Conservation (phyloP, 2,329 filamentous ascomycete genomes). For the Phoma herbarum region DNA sequence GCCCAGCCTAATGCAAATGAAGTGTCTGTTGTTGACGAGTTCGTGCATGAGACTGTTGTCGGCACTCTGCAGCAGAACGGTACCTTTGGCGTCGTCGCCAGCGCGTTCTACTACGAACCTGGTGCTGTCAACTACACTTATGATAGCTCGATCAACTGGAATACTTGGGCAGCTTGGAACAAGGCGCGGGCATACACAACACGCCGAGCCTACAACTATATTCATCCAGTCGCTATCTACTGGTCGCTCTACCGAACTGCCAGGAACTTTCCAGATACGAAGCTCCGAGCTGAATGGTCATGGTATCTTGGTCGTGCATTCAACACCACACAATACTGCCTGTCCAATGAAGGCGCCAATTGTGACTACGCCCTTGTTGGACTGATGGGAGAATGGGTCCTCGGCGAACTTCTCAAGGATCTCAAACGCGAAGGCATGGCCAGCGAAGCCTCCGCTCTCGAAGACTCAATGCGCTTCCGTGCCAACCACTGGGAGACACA, state of each 20-base stretch:
- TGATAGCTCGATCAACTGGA: slow-evolving; percentile 57
- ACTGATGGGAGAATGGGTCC: slow-evolving; percentile 68
- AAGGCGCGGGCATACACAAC: slow-evolving; percentile 56
- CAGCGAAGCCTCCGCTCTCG: slow-evolving; percentile 53
- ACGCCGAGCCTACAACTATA: slow-evolving; percentile 67
- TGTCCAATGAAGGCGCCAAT: slow-evolving; percentile 49
- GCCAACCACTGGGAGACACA: slow-evolving; percentile 61
- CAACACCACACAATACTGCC: slow-evolving; percentile 55
- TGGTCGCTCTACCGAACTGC: slow-evolving; percentile 67
- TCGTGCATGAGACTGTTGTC: slow-evolving; percentile 62
- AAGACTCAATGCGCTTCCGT: slow-evolving; percentile 59
- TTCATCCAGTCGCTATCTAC: slow-evolving; percentile 65
- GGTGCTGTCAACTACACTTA: slow-evolving; percentile 57
- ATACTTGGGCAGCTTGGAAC: slow-evolving; percentile 63
- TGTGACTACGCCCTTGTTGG: slow-evolving; percentile 58
- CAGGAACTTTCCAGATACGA: slow-evolving; percentile 57
- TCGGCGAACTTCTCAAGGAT: slow-evolving; percentile 62
- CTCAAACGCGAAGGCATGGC: slow-evolving; percentile 59
- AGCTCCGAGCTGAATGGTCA: slow-evolving; percentile 55
- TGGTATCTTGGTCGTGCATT: slow-evolving; percentile 67
- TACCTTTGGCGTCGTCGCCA: slow-evolving; percentile 61
- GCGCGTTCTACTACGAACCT: slow-evolving; percentile 66
- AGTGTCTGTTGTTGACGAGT: slow-evolving; percentile 63
- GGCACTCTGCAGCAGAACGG: slow-evolving; percentile 55
- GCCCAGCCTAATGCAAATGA: slow-evolving; percentile 61